Evolutionary conservation across 2,329 filamentous ascomycete genomes (phyloP), one percentile per base, ranked within the genome.

Genomic region (Fusarium goolgardi): DNA sequence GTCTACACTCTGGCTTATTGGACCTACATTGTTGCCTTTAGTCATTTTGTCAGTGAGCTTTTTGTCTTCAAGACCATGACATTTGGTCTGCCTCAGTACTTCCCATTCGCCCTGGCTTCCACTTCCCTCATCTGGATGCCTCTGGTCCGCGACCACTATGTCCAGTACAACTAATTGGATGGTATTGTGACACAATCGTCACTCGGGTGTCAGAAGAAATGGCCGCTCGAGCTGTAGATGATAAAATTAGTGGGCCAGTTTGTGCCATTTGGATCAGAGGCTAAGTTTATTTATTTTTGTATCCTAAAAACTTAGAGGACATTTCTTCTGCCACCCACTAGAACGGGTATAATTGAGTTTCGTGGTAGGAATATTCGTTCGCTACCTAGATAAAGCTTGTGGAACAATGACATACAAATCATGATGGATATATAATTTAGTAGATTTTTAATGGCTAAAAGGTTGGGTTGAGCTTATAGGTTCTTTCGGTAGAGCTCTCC

Each of bases 401-500:
- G 23, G 37, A 35, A 34, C 6, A 11, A 34, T 15, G 40, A 20
- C 27, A 25, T 63, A 21, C 4, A 49, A 32, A n/a, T 34, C 25
- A 34, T 56, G 45, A 45, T 56, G 34, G n/a, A 51, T 65, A 68
- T 49, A 66, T 59, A 54, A 64, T 65, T 58, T 21, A 40, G 7
- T 54, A 55, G n/a, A 44, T 55, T 55, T 55, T 34, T 10, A 40
- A 55, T 52, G 25, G 47, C 39, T 37, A 27, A 52, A 29, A 31
- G 25, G 18, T 20, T 32, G 44, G 49, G n/a, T 45, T 54, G 43
- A 78, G 32, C 52, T 59, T 70, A 67, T 58, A 78, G 66, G 13
- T 70, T 73, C n/a, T 90, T 93, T 69, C 96, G 88, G 77, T 99
- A 98, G 66, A 99, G 81, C 76, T 93, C 88, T 18, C 94, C 94